A percentile compares a stretch with the other conserved stretches of the same genome.
phyloP scores from a whole-genome alignment of 441 rosid genomes.

The Populus hybrid region DNA sequence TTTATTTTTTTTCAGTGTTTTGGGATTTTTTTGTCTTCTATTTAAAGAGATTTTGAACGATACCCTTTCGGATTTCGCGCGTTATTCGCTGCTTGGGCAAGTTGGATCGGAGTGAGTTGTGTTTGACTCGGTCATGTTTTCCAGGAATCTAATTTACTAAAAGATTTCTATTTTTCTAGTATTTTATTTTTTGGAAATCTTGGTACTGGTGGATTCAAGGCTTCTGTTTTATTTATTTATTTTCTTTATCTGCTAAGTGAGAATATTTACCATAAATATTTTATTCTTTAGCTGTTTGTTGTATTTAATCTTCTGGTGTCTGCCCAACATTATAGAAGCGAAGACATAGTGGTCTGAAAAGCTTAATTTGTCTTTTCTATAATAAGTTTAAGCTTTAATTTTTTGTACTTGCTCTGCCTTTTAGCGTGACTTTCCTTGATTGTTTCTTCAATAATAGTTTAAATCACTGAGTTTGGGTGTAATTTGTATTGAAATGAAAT shows the following conservation, averaged over 20 bases:
- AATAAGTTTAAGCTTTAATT: slow-evolving; percentile 15
- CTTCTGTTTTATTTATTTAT: slow-evolving; percentile 13
- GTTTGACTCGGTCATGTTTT: slow-evolving; percentile 48
- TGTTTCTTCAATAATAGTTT: slow-evolving; percentile 26
- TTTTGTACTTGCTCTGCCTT: slow-evolving; percentile 32
- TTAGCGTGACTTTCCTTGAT: slow-evolving; percentile 30
- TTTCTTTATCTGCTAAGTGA: slow-evolving; percentile 1
- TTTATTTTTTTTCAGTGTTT: no score
- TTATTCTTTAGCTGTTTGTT: slow-evolving; percentile 29
- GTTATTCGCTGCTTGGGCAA: slow-evolving; percentile 23
- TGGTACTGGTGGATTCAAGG: slow-evolving; percentile 16
- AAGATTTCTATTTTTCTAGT: slow-evolving; percentile 17
- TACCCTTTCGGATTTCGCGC: slow-evolving; percentile 47
- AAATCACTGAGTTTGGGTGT: slow-evolving; percentile 6
- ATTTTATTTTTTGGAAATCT: slow-evolving; percentile 30
- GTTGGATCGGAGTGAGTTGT: slow-evolving; percentile 35
- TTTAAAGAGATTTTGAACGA: slow-evolving; percentile 1
- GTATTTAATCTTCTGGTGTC: slow-evolving; percentile 26
- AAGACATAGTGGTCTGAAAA: slow-evolving; percentile 44
- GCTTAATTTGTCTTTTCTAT: slow-evolving; percentile 58
- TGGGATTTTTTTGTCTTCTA: no score
- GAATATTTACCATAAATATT: slow-evolving; percentile 16
- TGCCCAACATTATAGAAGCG: slow-evolving; percentile 35
- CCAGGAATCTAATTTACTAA: no score
- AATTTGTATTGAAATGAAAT: no score